These are phyloP conservation scores for Shiraia bambusicola DNA, from an alignment of 2,329 filamentous ascomycete species.

Conservation along the genomic window DNA sequence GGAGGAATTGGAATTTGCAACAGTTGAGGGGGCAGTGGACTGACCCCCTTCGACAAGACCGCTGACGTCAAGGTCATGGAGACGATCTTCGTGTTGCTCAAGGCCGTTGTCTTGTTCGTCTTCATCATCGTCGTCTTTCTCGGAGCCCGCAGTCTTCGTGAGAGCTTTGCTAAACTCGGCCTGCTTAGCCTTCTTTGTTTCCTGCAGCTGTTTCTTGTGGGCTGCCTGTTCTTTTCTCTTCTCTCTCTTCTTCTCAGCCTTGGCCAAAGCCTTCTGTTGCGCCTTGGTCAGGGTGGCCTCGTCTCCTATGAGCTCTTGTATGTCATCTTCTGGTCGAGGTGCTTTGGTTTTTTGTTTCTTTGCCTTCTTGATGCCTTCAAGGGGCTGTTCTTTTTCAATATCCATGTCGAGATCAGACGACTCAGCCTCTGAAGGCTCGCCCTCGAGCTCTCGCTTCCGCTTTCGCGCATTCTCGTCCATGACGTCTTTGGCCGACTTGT, in stretches of 20 bases:
- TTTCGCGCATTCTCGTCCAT: conserved; percentile 83
- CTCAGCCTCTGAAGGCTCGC: conserved; percentile 47
- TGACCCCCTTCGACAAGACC: conserved; percentile 41
- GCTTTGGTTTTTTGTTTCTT: conserved; percentile 49
- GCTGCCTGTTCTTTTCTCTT: conserved; percentile 50
- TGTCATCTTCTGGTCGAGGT: conserved; percentile 16
- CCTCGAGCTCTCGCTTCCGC: conserved; percentile 68
- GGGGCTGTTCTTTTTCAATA: conserved; percentile 41
- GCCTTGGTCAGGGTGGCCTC: conserved; percentile 40
- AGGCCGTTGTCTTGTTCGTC: conserved; percentile 26
- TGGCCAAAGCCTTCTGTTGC: conserved; percentile 44
- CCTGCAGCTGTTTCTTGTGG: conserved; percentile 43
- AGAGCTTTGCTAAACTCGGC: conserved; percentile 32
- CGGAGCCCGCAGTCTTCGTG: conserved; percentile 22
- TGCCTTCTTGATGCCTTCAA: conserved; percentile 42
- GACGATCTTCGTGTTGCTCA: conserved; percentile 33
- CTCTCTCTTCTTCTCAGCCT: conserved; percentile 49
- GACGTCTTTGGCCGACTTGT: conserved; percentile 88
- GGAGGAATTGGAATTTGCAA: conserved; percentile 41
- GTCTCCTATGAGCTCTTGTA: conserved; percentile 46
- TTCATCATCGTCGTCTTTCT: conserved; percentile 27
- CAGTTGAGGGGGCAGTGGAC: conserved; percentile 37
- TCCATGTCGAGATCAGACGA: conserved; percentile 40
- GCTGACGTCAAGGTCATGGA: conserved; percentile 40
- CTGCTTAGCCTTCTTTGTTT: conserved; percentile 32